Evolutionary conservation across 352 stramenopile species (phyloP).

Genomic region (Phytophthora crassamura): DNA sequence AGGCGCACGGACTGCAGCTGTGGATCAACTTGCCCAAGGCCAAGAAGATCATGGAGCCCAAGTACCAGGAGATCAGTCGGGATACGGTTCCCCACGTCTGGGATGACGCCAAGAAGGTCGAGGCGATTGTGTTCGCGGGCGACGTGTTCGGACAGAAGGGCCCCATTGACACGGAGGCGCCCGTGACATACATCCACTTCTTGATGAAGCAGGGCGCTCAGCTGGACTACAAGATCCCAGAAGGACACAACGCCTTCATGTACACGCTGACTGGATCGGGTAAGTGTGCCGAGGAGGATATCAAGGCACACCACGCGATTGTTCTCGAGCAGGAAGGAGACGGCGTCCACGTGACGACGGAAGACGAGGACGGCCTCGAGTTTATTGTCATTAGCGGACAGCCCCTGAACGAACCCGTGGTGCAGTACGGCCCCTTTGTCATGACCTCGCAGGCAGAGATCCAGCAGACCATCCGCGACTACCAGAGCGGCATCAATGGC

Average conservation of each 20-base stretch:
- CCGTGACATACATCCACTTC: slow-evolving; percentile 67
- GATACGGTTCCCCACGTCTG: slow-evolving; percentile 47
- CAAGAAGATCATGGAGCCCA: slow-evolving; percentile 57
- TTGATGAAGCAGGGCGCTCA: slow-evolving; percentile 43
- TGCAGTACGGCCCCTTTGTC: slow-evolving; percentile 77
- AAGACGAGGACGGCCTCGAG: slow-evolving; percentile 43
- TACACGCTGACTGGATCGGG: slow-evolving; percentile 46
- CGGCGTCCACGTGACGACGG: slow-evolving; percentile 49
- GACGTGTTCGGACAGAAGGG: slow-evolving; percentile 55
- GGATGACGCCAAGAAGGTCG: slow-evolving; percentile 45
- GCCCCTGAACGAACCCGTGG: slow-evolving; percentile 67
- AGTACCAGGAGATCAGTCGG: slow-evolving; percentile 59
- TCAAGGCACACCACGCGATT: slow-evolving; percentile 51
- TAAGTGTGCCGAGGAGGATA: slow-evolving; percentile 23
- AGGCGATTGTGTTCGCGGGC: slow-evolving; percentile 61
- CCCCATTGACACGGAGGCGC: slow-evolving; percentile 49
- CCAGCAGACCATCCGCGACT: slow-evolving; percentile 62
- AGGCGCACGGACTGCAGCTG: slow-evolving; percentile 53
- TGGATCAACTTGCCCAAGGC: slow-evolving; percentile 60
- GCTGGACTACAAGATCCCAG: slow-evolving; percentile 49
- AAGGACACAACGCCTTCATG: slow-evolving; percentile 52
- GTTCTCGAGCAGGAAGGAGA: slow-evolving; percentile 58
- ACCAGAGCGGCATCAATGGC: slow-evolving; percentile 59
- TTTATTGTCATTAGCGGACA: slow-evolving; percentile 68
- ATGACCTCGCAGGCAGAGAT: slow-evolving; percentile 71